Base-by-base conservation (phyloP, 495 filamentous ascomycete genomes). In the Podospora pseudocomata region DNA sequence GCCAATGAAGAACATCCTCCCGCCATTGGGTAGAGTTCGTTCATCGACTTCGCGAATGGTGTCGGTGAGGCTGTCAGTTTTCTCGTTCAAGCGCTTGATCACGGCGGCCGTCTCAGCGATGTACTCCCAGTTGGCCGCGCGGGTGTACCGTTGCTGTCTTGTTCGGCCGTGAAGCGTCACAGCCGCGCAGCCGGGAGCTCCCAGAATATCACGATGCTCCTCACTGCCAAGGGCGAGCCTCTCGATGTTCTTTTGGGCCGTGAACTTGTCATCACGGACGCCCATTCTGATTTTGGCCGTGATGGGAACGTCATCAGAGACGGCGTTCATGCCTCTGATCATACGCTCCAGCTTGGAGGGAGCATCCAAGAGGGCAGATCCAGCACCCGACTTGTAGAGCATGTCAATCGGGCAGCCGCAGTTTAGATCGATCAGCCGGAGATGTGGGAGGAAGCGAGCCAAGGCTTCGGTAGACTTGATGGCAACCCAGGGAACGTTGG, bases 381-480 rank as follows among this genome's bases (percentile, higher is more conserved):
- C 95, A 23, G 92, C 91, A 57, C 95, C 95, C 53, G 89, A 83
- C 54, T 91, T 86, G 82, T 86, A 97, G 56, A 99, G 88, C 65
- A 97, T 85, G 70, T 99, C 94, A 73, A 99, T 97, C 18, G 95
- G 95, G 74, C 95, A 99, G 34, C 95, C 95, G 73, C 94, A 97
- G 80, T 99, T 99, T 67, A 99, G 79, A 74, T 99, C 95, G 66
- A 99, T 89, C 5, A 96, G 86, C 32, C 95, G 90, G 11, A 98
- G 83, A 72, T 92, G 83, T 3, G 95, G 94, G 54, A 92, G 87
- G 60, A 90, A 87, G 19, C 81, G 79, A 1, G 91, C 89, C 59
- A 99, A 80, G 30, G 90, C 82, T 75, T 99, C 94, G 0, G 94
- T 91, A 0, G 92, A 86, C 75, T 97, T 97, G 69, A 95, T 80